phyloP scores from a whole-genome alignment of 2,329 filamentous ascomycete genomes.

The Escovopsis sp. region DNA sequence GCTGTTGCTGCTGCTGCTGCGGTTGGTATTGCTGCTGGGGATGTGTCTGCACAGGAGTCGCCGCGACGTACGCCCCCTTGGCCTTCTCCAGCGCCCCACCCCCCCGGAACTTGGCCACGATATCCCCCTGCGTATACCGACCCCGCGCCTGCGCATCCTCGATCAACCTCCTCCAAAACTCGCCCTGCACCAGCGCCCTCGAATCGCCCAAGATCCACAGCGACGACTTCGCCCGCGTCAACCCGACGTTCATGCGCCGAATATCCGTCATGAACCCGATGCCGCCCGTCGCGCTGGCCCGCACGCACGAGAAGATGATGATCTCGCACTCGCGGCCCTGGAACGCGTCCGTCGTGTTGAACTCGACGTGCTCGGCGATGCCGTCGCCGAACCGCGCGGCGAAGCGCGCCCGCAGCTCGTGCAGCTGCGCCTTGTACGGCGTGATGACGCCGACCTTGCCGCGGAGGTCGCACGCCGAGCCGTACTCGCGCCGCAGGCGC shows the following conservation, averaged over 20 bases:
- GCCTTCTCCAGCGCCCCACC: constrained; percentile 26
- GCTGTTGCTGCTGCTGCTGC: background rate
- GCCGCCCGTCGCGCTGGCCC: constrained; percentile 79
- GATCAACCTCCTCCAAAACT: constrained; percentile 82
- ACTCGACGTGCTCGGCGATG: constrained; percentile 72
- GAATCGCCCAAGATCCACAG: constrained; percentile 95
- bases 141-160: constrained; percentile 61
- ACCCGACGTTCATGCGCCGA: constrained; percentile 95
- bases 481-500: constrained; percentile 59
- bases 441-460: constrained; percentile 95
- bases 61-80: constrained; percentile 9
- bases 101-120: constrained; percentile 33
- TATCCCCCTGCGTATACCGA: constrained; percentile 56
- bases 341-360: constrained; percentile 98
- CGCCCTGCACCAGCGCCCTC: constrained; percentile 65
- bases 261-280: constrained; percentile 98
- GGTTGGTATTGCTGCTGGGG: background rate
- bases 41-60: background rate
- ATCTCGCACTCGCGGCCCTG: constrained; percentile 94
- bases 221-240: constrained; percentile 91
- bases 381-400: constrained; percentile 52
- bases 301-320: constrained; percentile 97
- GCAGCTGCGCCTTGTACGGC: constrained; percentile 88
- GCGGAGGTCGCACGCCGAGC: constrained; percentile 46
- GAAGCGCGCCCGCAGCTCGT: constrained; percentile 65